Evolutionary conservation across 2,329 filamentous ascomycete species (phyloP), one percentile per base, ranked within the genome.

Genomic region (Bertia moriformis): DNA sequence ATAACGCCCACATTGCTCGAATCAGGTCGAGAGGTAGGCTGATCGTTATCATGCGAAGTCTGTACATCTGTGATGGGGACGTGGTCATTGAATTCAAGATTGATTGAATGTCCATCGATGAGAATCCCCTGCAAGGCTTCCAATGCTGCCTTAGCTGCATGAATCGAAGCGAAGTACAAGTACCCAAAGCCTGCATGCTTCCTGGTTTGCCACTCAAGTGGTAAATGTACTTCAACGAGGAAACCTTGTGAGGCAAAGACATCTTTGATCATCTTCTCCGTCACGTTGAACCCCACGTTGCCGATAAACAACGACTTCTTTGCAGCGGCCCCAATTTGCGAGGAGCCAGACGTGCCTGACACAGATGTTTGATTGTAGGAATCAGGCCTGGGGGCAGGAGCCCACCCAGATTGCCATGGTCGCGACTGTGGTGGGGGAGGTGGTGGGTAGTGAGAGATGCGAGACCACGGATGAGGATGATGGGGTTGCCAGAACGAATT

Each of bases 101-200:
- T 60, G 39, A 61, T 56, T 4, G 54, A 50, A 37, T 59, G 56
- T 2, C 56, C 58, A 44, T 59, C 56, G 43, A 62, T 55, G 40
- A 51, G 41, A 13, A 46, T 42, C 19, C 58, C 56, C 41, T 58
- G 57, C 15, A 62, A 43, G 18, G 51, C 53, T 30, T 54, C 45
- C 37, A 60, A 46, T 18, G 57, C 59, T 33, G 50, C 54, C 18
- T 49, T 53, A 33, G 59, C 58, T 5, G 54, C 51, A 40, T 54
- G 45, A 7, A 45, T 44, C 1, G 57, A 56, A 18, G 51, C 50
- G 38, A 62, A 61, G 39, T 48, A 42, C 12, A 60, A 41, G 41
- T 60, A 61, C 19, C 58, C 57, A 46, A 62, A 61, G 14, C 59
- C 58, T 37, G 53, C 53, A 43, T 62, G 57, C 41, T 48, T 51